Base-by-base conservation (phyloP, 805 yeast species). In the Ogataea thermomethanolica region DNA sequence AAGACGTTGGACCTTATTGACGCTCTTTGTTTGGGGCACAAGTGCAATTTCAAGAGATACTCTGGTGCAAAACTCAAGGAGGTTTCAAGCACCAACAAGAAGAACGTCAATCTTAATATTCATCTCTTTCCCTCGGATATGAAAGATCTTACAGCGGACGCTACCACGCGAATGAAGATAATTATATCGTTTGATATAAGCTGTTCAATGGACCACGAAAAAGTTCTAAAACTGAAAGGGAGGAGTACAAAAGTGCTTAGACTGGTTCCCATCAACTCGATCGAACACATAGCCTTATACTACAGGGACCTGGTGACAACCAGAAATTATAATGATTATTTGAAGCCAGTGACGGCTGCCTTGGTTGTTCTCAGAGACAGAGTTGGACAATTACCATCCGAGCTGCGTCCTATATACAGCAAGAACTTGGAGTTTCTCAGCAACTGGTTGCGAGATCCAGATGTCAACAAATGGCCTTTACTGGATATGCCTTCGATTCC, bases 301-400 rank as follows among this genome's bases (percentile, higher is more conserved):
- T 74, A 79, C 67, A 55, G 58, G 44, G 43, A 64, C 48, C 36
- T 55, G 38, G 48, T 54, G 9, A 45, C 50, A 26, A 45, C 53
- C 13, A 54, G 65, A 64, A 50, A 61, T 51, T 61, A 66, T 25
- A 56, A 65, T 24, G 68, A 70, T 17, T 76, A 76, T 49, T 65
- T 88, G 31, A 81, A 78, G 46, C 79, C 78, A 33, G 79, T 84
- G 8, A 79, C 90, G 1, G 86, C 95, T 1, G 88, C 95, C 1
- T 73, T 84, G 13, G 95, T 89, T 3, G 86, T 89, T 23, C 62
- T 88, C 37, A 67, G 96, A 52, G 95, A 84, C 48, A 72, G 81
- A 44, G 88, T 84, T 10, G 98, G 98, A 7, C 74, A 75, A 34
- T 59, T 91, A 31, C 93, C 96, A 2, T 82, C 88, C 0, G 93